These are phyloP conservation scores for Suillus hirtellus DNA, from an alignment of 768 basidiomycete genomes.

Conservation along the genomic window DNA sequence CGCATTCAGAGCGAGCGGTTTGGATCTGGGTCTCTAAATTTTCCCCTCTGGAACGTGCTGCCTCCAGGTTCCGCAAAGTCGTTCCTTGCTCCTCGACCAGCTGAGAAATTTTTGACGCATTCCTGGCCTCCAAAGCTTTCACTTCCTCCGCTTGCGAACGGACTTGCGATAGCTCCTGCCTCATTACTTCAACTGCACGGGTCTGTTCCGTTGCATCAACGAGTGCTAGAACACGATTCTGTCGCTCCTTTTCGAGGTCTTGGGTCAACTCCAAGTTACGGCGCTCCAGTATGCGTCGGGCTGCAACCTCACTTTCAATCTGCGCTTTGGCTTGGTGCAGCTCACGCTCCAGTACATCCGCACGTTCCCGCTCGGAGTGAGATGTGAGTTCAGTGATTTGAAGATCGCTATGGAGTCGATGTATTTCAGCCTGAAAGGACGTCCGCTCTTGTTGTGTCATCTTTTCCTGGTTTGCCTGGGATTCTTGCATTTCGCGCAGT, in stretches of 20 bases:
- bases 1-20: slow-evolving; percentile 68
- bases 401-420: slow-evolving; percentile 49
- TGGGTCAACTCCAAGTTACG: slow-evolving; percentile 57
- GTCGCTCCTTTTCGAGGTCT: slow-evolving; percentile 57
- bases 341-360: slow-evolving; percentile 62
- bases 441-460: slow-evolving; percentile 59
- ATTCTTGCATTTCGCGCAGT: slow-evolving; percentile 58
- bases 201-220: slow-evolving; percentile 71
- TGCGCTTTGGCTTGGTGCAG: slow-evolving; percentile 62
- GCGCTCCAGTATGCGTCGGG: slow-evolving; percentile 63
- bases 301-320: slow-evolving; percentile 61
- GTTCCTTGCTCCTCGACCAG: slow-evolving; percentile 78
- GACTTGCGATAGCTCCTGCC: slow-evolving; percentile 63
- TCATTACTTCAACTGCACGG: slow-evolving; percentile 53
- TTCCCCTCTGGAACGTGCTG: slow-evolving; percentile 71
- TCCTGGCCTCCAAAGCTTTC: slow-evolving; percentile 63
- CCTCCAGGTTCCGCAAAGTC: slow-evolving; percentile 70
- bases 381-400: slow-evolving; percentile 39
- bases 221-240: slow-evolving; percentile 56
- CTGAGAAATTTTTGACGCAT: slow-evolving; percentile 59
- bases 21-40: slow-evolving; percentile 76
- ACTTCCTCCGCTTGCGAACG: slow-evolving; percentile 66
- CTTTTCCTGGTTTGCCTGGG: slow-evolving; percentile 56
- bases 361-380: slow-evolving; percentile 49
- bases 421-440: slow-evolving; percentile 55